These are phyloP conservation scores for Vaccinium vitisidaea DNA, from an alignment of 148 eudicot genomes.

Conservation along the genomic window DNA sequence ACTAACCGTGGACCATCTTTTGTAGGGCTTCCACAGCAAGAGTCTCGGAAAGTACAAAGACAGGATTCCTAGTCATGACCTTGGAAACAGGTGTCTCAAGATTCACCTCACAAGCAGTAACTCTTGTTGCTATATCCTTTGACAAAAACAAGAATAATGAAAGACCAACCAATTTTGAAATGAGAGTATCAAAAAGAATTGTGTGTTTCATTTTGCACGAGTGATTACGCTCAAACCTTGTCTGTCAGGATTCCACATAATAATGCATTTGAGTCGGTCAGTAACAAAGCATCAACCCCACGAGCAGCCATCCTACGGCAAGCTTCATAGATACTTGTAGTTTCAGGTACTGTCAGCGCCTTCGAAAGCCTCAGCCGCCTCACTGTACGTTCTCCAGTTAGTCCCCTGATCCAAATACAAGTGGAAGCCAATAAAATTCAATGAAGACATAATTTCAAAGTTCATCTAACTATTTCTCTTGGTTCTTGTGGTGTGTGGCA, in stretches of 20 bases:
- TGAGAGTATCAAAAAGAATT: not conserved
- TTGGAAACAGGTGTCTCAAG: conserved; percentile 90
- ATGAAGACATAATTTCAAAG: not conserved
- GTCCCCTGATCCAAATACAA: conserved; percentile 50
- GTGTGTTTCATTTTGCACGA: not conserved
- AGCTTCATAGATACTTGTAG: conserved; percentile 82
- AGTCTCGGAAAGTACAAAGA: conserved; percentile 85
- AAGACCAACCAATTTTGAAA: not conserved
- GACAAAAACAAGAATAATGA: conserved; percentile 8
- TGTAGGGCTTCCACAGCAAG: conserved; percentile 97
- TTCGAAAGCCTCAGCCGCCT: conserved; percentile 80
- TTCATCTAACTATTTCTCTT: not conserved
- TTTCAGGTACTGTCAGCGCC: conserved; percentile 95
- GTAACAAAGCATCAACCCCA: conserved; percentile 80
- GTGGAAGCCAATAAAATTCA: not conserved
- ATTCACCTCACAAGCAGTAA: conserved; percentile 78
- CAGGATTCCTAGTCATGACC: conserved; percentile 96
- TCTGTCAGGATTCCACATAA: conserved; percentile 96
- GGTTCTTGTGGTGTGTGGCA: not conserved
- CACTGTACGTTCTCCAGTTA: conserved; percentile 86
- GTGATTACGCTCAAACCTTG: conserved; percentile 47
- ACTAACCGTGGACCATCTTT: conserved; percentile 88
- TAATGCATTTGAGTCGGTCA: conserved; percentile 93
- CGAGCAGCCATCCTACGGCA: conserved; percentile 92
- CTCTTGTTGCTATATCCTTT: conserved; percentile 91